Conservation (phyloP, 108 stramenopile genomes). For the Cyclotella cryptica region DNA sequence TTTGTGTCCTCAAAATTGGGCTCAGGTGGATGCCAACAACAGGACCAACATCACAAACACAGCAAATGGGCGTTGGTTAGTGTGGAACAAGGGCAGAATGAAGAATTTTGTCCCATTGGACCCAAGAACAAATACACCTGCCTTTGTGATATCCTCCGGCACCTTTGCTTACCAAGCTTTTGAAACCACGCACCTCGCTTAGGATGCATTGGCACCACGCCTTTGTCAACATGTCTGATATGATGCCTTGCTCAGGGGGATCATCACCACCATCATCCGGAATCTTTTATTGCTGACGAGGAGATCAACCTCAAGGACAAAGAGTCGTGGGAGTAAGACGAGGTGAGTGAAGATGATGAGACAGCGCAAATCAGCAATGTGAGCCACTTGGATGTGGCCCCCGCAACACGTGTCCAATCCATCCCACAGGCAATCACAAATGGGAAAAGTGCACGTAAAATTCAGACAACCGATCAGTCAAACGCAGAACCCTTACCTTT, state of each 20-base stretch:
- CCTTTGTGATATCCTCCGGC: slow-evolving; percentile 5
- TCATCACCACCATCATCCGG: background rate
- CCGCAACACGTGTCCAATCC: slow-evolving; percentile 7
- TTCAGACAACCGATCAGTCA: background rate
- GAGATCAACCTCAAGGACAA: background rate
- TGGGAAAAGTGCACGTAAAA: slow-evolving; percentile 21
- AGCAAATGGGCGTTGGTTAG: no score
- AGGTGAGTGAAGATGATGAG: background rate
- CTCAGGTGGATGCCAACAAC: background rate
- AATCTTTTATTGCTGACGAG: slow-evolving; percentile 14
- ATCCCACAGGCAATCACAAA: slow-evolving; percentile 19
- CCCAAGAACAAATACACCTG: slow-evolving; percentile 17
- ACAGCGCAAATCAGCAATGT: slow-evolving; percentile 13
- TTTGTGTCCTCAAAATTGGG: no score
- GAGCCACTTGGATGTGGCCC: background rate
- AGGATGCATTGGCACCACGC: background rate
- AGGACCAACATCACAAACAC: background rate
- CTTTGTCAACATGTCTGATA: background rate
- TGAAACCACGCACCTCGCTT: slow-evolving; percentile 1
- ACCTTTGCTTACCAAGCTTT: slow-evolving; percentile 6
- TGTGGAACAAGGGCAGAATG: background rate
- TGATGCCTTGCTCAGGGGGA: background rate
- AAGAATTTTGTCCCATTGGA: slow-evolving; percentile 8
- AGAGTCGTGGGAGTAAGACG: background rate
- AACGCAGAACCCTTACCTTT: no score